Evolutionary conservation across 306 rosid genomes (phyloP).

Genomic region (Quercus glauca): DNA sequence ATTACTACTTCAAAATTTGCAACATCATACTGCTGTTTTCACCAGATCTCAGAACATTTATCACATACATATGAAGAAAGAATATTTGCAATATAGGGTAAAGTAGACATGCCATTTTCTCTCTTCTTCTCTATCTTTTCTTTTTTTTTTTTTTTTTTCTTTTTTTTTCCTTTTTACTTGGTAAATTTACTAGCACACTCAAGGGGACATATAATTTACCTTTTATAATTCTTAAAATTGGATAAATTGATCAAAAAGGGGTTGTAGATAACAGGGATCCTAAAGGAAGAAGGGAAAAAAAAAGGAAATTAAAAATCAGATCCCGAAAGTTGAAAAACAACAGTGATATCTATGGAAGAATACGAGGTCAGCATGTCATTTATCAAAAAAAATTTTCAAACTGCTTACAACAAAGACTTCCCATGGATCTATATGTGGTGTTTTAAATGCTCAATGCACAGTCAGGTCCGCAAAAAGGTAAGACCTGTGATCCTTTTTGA

Average conservation of each 20-base stretch:
- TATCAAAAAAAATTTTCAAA: not conserved
- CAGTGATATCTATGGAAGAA: not conserved
- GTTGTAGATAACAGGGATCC: not conserved
- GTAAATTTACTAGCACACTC: not conserved
- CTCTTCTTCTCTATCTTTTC: not conserved
- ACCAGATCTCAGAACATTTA: constrained; percentile 10
- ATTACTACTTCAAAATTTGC: constrained; percentile 11
- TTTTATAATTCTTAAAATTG: not conserved
- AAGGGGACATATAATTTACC: not conserved
- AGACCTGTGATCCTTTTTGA: not conserved
- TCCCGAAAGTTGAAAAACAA: not conserved
- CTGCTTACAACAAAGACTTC: not conserved
- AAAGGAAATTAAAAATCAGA: not conserved
- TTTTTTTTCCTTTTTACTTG: not conserved
- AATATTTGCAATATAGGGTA: not conserved
- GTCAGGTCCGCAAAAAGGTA: not conserved
- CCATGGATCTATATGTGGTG: not conserved
- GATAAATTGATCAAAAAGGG: not conserved
- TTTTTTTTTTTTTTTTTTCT: too few species aligned
- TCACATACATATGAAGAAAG: not conserved
- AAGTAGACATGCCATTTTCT: not conserved
- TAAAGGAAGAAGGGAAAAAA: not conserved
- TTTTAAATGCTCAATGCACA: not conserved
- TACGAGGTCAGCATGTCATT: not conserved
- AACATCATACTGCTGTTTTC: constrained; percentile 14